Evolutionary conservation across 768 basidiomycete genomes (phyloP).

Genomic region (Nidularia sp.): DNA sequence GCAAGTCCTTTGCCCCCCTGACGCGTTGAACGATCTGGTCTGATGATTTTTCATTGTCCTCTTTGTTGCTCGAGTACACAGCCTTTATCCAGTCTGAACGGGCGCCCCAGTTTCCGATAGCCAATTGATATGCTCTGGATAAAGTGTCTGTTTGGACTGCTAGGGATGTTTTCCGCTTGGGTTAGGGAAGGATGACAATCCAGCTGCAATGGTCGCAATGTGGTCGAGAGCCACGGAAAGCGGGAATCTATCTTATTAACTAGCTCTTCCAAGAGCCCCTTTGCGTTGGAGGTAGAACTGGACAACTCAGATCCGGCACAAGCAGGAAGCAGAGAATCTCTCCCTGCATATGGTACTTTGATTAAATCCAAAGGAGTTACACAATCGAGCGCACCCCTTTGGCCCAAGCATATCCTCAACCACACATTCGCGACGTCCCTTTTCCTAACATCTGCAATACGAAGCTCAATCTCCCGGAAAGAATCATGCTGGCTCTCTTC

Average conservation of each 20-base stretch:
- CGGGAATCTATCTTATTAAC: neutral
- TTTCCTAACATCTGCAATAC: neutral
- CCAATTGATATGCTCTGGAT: neutral
- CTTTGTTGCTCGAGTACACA: neutral
- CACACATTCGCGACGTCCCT: neutral
- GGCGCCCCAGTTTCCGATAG: neutral
- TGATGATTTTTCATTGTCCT: slow-evolving; percentile 1
- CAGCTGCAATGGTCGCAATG: neutral
- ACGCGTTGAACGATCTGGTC: slow-evolving; percentile 5
- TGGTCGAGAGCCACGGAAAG: neutral
- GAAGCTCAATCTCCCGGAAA: neutral
- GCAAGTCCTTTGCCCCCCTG: slow-evolving; percentile 3
- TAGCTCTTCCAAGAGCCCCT: neutral
- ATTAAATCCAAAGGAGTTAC: too few relatives aligned
- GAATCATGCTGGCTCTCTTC: neutral
- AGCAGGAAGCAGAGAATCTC: too few relatives aligned
- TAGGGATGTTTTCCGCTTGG: neutral
- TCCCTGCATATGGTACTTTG: too few relatives aligned
- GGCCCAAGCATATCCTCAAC: neutral
- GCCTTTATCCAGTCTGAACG: neutral
- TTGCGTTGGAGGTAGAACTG: neutral
- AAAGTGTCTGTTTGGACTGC: neutral
- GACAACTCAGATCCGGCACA: too few relatives aligned
- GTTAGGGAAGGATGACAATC: neutral
- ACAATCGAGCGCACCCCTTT: neutral